Base-by-base conservation (phyloP, 176 grass and related monocot species). In the Triticum turgidum region DNA sequence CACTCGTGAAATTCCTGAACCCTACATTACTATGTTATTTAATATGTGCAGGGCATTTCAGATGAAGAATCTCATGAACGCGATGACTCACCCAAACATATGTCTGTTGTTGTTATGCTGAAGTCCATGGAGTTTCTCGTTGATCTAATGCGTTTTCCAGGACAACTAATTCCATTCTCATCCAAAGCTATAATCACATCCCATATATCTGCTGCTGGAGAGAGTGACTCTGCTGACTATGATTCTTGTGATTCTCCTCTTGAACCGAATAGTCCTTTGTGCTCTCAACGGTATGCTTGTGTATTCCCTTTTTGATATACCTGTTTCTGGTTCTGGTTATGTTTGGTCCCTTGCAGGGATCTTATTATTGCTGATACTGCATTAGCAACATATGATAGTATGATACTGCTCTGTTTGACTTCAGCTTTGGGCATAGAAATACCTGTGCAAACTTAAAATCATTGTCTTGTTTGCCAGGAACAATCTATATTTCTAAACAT, bases 201-300 rank as follows among this genome's bases (percentile, higher is more conserved):
- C 37, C 97, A 98, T 84, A 92, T 96, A 81, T 96, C 94, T 82
- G 92, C 94, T 69, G 77, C 97, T 67, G 97, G 92, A 71, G 97
- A 98, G 89, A 92, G 87, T 45, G 97, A 98, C 54, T 98, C 94
- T 80, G 97, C 80, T 42, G 94, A 98, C 41, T 91, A 96, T 89
- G 97, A 98, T 87, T 98, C 97, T 69, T 98, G 94, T 82, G 94
- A 98, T 88, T 98, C 97, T 89, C 97, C 97, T 11, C 92, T 96
- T 84, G 97, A 98, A 84, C 94, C 97, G 14, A 98, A 96, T 64
- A 98, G 97, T 84, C 97, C 97, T 44, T 65, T 98, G 27, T 96
- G 85, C 65, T 91, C 92, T 69, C 73, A 88, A 91, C 24, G 93
- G 93, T 95, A 95, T 68, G 58, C 18, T 41, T 54, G 9, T 68